Conservation (phyloP, 495 filamentous ascomycete species). For the Penicillium herquei region DNA sequence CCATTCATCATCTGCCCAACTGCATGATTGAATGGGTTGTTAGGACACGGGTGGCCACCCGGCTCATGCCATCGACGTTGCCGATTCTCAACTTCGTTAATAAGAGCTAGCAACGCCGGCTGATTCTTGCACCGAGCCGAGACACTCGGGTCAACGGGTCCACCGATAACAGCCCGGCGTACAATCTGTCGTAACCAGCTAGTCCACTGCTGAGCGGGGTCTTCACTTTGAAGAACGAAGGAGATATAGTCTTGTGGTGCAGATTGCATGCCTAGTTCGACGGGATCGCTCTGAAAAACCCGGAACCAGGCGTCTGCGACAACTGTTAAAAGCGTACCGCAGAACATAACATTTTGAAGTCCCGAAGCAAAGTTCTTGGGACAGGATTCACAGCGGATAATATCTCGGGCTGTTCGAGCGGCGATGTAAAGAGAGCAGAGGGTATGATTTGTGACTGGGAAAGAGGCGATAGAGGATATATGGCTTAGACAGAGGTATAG, state of each 20-base stretch:
- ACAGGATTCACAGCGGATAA: constrained; percentile 60
- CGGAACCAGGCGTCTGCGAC: constrained; percentile 57
- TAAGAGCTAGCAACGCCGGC: constrained; percentile 34
- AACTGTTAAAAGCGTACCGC: constrained; percentile 61
- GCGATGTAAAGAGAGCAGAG: constrained; percentile 58
- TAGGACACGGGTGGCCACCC: constrained; percentile 21
- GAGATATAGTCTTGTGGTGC: constrained; percentile 33
- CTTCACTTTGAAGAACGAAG: constrained; percentile 22
- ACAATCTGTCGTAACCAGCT: constrained; percentile 41
- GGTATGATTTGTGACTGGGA: constrained; percentile 45
- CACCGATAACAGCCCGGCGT: constrained; percentile 38
- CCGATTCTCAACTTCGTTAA: constrained; percentile 41
- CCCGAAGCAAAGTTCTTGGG: constrained; percentile 45
- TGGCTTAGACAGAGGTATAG: constrained; percentile 47
- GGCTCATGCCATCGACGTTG: constrained; percentile 43
- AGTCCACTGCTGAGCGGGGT: constrained; percentile 34
- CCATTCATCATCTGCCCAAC: not conserved
- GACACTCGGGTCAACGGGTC: constrained; percentile 21
- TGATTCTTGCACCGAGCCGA: constrained; percentile 21
- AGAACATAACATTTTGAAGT: constrained; percentile 65
- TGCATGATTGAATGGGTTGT: constrained; percentile 2
- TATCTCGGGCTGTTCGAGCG: constrained; percentile 52
- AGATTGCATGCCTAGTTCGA: constrained; percentile 36
- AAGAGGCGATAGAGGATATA: constrained; percentile 41
- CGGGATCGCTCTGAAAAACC: constrained; percentile 33